Conservation (phyloP, 2,329 filamentous ascomycete species). For the Clarireedia monteithiana region DNA sequence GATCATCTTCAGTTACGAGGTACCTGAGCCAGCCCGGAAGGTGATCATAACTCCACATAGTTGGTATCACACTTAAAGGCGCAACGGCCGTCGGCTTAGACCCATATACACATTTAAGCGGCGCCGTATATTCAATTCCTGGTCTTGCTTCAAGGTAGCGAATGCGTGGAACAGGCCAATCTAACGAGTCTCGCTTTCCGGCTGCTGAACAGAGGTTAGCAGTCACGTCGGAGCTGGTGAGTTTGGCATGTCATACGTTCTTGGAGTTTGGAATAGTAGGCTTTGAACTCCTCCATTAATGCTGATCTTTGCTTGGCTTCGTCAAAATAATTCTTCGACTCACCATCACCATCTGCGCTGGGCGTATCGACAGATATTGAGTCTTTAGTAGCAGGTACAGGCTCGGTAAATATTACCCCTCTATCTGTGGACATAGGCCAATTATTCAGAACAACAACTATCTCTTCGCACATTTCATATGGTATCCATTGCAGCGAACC, state of each 20-base stretch:
- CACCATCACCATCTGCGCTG: background rate
- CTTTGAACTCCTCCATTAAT: background rate
- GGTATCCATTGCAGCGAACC: background rate
- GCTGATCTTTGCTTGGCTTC: background rate
- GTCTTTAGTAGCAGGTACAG: background rate
- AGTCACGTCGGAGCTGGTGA: background rate
- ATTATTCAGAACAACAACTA: background rate
- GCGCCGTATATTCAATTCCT: background rate
- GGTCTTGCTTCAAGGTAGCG: background rate
- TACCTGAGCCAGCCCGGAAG: too few species aligned
- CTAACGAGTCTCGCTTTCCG: too few species aligned
- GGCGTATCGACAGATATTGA: background rate
- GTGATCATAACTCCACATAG: too few species aligned
- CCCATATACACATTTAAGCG: background rate
- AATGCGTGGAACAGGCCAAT: background rate
- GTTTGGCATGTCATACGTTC: background rate
- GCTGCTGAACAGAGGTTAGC: too few species aligned
- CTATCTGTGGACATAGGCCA: background rate
- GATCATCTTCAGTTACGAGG: too few species aligned
- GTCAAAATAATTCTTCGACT: background rate
- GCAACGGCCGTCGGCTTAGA: background rate
- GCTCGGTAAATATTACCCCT: background rate
- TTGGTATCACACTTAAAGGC: background rate
- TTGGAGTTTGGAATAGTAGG: background rate
- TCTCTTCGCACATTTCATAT: background rate